Evolutionary conservation across 2,329 filamentous ascomycete genomes (phyloP).

Genomic region (Fusarium tuaranense): DNA sequence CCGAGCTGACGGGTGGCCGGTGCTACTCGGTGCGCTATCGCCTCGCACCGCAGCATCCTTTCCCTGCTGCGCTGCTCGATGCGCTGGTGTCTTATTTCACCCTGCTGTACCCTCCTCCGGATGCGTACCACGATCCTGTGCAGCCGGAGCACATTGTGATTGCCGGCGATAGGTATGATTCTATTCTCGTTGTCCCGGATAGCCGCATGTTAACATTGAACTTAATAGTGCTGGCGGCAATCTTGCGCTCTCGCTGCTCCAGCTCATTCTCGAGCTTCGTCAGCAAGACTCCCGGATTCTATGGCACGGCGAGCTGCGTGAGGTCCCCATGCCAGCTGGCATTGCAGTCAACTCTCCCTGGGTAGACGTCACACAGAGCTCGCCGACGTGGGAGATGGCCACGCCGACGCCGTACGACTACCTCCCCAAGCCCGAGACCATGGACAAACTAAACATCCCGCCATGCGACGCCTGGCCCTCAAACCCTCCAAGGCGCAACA

Average conservation of each 20-base stretch:
- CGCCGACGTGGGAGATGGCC: slow-evolving; percentile 45
- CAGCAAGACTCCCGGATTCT: slow-evolving; percentile 58
- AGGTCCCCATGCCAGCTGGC: slow-evolving; percentile 75
- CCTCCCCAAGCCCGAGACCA: slow-evolving; percentile 61
- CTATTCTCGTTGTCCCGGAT: not conserved
- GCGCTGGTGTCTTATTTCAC: slow-evolving; percentile 78
- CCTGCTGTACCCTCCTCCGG: slow-evolving; percentile 77
- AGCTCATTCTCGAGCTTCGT: slow-evolving; percentile 74
- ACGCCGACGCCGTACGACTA: slow-evolving; percentile 50
- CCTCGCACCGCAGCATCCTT: slow-evolving; percentile 79
- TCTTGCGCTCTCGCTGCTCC: slow-evolving; percentile 73
- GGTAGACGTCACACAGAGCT: slow-evolving; percentile 75
- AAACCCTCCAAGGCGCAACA: slow-evolving; percentile 61
- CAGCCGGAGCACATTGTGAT: slow-evolving; percentile 75
- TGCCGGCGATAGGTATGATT: slow-evolving; percentile 71
- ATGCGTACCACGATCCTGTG: slow-evolving; percentile 74
- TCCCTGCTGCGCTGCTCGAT: slow-evolving; percentile 80
- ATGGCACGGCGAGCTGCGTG: slow-evolving; percentile 70
- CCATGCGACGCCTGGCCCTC: slow-evolving; percentile 70
- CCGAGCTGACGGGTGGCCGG: slow-evolving; percentile 74
- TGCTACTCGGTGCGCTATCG: slow-evolving; percentile 81
- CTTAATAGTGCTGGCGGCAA: slow-evolving; percentile 76
- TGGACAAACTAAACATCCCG: slow-evolving; percentile 45
- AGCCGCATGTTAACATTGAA: slow-evolving; percentile 21
- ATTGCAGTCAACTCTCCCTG: slow-evolving; percentile 74